These are phyloP conservation scores for Vicia sativa DNA, from an alignment of 306 rosid species.

Conservation along the genomic window DNA sequence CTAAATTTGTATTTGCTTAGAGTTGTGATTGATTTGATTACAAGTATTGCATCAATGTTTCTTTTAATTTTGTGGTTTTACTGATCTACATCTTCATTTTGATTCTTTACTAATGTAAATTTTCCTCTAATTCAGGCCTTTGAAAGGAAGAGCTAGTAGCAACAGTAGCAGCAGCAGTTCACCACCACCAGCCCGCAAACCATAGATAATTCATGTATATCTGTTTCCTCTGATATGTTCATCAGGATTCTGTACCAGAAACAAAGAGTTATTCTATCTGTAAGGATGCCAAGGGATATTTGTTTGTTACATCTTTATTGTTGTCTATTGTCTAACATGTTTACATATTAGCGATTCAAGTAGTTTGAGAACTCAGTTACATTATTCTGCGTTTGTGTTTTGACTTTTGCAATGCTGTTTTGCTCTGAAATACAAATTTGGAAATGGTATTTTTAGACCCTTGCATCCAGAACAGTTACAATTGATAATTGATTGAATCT, in stretches of 20 bases:
- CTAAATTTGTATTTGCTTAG: not conserved
- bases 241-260: constrained; percentile 27
- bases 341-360: constrained; percentile 17
- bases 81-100: constrained; percentile 6
- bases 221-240: constrained; percentile 33
- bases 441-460: constrained; percentile 1
- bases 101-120: not conserved
- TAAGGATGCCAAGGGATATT: constrained; percentile 27
- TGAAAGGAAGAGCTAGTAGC: constrained; percentile 86
- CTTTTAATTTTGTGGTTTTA: not conserved
- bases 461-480: constrained; percentile 6
- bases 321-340: constrained; percentile 16
- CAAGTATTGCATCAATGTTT: not conserved
- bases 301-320: constrained; percentile 6
- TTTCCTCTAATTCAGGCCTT: constrained; percentile 55
- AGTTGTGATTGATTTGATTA: constrained; percentile 3
- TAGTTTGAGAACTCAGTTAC: constrained; percentile 21
- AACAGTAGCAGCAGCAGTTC: constrained; percentile 93
- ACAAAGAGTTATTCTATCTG: constrained; percentile 25
- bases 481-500: not conserved
- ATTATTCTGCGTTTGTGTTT: constrained; percentile 5
- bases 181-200: constrained; percentile 72
- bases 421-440: constrained; percentile 21
- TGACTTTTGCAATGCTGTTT: constrained; percentile 11
- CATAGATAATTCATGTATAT: constrained; percentile 46